Evolutionary conservation across 2,329 filamentous ascomycete genomes (phyloP).

Genomic region (Paecilomyces variotii): DNA sequence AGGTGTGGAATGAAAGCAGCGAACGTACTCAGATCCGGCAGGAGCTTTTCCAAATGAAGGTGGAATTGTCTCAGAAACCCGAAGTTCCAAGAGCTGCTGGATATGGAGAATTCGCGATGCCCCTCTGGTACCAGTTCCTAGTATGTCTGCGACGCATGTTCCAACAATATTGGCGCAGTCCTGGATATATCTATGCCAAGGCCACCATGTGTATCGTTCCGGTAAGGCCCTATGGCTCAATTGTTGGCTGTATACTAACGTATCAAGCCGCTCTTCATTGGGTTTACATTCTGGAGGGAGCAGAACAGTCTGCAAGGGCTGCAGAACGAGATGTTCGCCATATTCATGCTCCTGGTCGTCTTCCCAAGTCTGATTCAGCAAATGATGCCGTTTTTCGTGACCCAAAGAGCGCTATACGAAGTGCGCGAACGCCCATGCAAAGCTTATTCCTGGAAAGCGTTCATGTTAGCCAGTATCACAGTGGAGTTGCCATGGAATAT

Average conservation of each 20-base stretch:
- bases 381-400: constrained; percentile 53
- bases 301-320: constrained; percentile 69
- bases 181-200: constrained; percentile 85
- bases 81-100: constrained; percentile 35
- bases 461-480: constrained; percentile 62
- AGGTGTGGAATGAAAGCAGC: constrained; percentile 52
- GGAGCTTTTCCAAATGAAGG: constrained; percentile 38
- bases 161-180: constrained; percentile 87
- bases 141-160: constrained; percentile 69
- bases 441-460: constrained; percentile 66
- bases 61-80: constrained; percentile 34
- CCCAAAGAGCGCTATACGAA: constrained; percentile 52
- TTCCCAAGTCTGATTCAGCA: constrained; percentile 55
- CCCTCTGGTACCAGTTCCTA: constrained; percentile 59
- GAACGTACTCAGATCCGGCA: constrained; percentile 55
- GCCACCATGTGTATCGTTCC: constrained; percentile 51
- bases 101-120: constrained; percentile 73
- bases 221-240: background rate
- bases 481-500: constrained; percentile 64
- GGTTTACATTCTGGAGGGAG: constrained; percentile 72
- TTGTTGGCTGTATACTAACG: background rate
- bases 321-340: constrained; percentile 83
- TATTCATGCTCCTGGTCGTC: constrained; percentile 78
- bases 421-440: constrained; percentile 57
- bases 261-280: constrained; percentile 65